Evolutionary conservation across 2,329 filamentous ascomycete genomes (phyloP), one percentile per base, ranked within the genome.

Genomic region (Cryphonectria carpinicola): DNA sequence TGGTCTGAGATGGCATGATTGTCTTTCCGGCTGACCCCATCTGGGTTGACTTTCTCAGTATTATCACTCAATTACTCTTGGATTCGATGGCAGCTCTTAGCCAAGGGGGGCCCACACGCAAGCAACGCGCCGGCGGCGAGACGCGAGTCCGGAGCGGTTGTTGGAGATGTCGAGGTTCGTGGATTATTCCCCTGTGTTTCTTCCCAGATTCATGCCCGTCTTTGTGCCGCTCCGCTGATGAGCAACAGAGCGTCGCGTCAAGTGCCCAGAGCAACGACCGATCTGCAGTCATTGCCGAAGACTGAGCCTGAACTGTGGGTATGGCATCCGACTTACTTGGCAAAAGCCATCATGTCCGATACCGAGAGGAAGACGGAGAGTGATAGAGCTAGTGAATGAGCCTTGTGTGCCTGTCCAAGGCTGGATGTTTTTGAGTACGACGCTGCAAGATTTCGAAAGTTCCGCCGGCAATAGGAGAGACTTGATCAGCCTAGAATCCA

Each of bases 361-460:
- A 22, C 37, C 43, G 14, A n/a, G 39, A 66, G 8, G 17, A 52
- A 19, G 43, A 19, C 3, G 3, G 19, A 8, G 19, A 14, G 25
- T 22, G 46, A 13, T 41, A 11, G 8, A 19, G 14, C 54, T 28
- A 28, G 22, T n/a, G 35, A 13, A 54, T n/a, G 37, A n/a, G 39
- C 22, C 32, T 11, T 3, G 14, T 41, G 6, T 43, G 11, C 22
- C 17, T 5, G 46, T 72, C 25, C 22, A 62, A n/a, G 58, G 66
- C n/a, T 73, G 72, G 70, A 72, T 73, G 70, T 73, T 73, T n/a
- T 22, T 73, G 4, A 72, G 68, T 28, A 70, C 70, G 3, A 61
- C 65, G 7, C n/a, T 43, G 5, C 60, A 54, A 19, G 72, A 73
- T 65, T 71, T 73, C 66, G 63, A 61, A 8, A 37, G 22, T 66